Evolutionary conservation across 331 rosid species (phyloP).

Genomic region (Quercus tomentella): DNA sequence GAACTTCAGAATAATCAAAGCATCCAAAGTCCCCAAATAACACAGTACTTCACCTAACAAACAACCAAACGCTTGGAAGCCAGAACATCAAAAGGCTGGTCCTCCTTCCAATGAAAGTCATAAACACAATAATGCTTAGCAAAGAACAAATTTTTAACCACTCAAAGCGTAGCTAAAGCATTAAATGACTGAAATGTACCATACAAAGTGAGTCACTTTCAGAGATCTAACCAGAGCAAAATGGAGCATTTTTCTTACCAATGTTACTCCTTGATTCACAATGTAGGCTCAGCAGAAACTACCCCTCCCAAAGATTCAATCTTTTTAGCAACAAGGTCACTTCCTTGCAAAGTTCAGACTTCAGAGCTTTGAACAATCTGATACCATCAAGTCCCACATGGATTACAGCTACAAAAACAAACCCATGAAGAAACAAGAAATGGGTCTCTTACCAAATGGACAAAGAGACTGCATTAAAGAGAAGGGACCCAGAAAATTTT

Average conservation of each 20-base stretch:
- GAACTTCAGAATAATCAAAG: conserved; percentile 12
- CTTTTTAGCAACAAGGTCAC: conserved; percentile 20
- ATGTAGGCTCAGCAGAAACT: conserved; percentile 23
- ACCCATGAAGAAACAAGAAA: conserved; percentile 34
- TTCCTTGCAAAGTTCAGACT: conserved; percentile 12
- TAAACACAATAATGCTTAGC: conserved; percentile 24
- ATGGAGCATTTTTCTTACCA: conserved; percentile 28
- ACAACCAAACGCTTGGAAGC: conserved; percentile 11
- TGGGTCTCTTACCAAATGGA: conserved; percentile 34
- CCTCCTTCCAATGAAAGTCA: conserved; percentile 9
- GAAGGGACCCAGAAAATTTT: conserved; percentile 49
- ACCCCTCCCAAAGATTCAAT: conserved; percentile 25
- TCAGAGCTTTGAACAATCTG: conserved; percentile 16
- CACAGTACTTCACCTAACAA: conserved; percentile 17
- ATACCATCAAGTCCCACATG: conserved; percentile 16
- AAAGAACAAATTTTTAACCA: conserved; percentile 14
- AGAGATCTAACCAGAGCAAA: conserved; percentile 47
- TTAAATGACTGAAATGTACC: conserved; percentile 25
- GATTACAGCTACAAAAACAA: conserved; percentile 28
- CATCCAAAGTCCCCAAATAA: conserved; percentile 2
- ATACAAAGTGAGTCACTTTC: conserved; percentile 22
- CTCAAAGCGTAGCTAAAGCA: conserved; percentile 18
- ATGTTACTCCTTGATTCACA: conserved; percentile 36
- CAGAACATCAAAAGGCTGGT: conserved; percentile 17
- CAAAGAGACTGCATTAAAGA: conserved; percentile 52